Evolutionary conservation across 345 rosid species (phyloP).

Genomic region (rapeseed (Brassica napus)): DNA sequence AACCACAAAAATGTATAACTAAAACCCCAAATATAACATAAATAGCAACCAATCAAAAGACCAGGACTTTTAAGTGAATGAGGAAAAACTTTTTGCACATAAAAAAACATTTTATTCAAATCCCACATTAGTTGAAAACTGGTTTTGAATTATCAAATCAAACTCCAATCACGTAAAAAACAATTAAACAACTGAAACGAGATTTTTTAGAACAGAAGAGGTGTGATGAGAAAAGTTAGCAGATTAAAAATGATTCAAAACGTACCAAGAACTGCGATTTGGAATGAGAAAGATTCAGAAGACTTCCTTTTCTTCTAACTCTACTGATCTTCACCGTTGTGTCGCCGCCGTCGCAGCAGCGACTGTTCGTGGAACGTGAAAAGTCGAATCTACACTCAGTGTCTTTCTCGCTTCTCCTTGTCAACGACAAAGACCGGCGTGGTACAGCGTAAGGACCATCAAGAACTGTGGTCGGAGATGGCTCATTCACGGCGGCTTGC

Average conservation of each 20-base stretch:
- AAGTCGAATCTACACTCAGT: conserved; percentile 28
- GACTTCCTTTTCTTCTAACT: conserved; percentile 53
- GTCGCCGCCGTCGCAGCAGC: conserved; percentile 1
- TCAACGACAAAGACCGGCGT: conserved; percentile 40
- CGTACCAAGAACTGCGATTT: conserved; percentile 56
- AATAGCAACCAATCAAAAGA: background rate
- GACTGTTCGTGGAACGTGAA: conserved; percentile 20
- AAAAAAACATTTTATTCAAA: background rate
- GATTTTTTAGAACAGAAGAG: too few relatives aligned
- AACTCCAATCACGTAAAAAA: background rate
- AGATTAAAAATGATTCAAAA: background rate
- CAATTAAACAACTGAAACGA: background rate
- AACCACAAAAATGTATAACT: background rate
- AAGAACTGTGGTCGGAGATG: conserved; percentile 61
- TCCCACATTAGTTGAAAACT: background rate
- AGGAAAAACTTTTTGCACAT: background rate
- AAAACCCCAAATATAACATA: background rate
- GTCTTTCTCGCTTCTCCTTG: conserved; percentile 36
- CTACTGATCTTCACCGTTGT: conserved; percentile 57
- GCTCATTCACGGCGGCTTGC: background rate
- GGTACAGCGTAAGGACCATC: conserved; percentile 50
- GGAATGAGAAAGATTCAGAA: conserved; percentile 42
- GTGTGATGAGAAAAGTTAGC: background rate
- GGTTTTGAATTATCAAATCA: background rate
- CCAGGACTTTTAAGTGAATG: background rate